phyloP scores from a whole-genome alignment of 345 rosid genomes.

The Lepidium aucheri region DNA sequence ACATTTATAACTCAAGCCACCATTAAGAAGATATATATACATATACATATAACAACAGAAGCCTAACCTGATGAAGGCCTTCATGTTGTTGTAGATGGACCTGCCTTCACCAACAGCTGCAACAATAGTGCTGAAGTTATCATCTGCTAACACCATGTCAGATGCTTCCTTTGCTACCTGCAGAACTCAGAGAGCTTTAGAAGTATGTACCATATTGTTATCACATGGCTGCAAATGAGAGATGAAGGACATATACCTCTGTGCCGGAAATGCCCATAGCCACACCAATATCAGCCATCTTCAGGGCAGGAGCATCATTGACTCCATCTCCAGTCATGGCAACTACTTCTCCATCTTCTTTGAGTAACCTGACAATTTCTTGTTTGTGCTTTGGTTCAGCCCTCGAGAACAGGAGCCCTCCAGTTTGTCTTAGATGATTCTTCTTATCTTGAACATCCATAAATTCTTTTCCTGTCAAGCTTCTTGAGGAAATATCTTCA shows the following conservation, averaged over 20 bases:
- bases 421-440: conserved; percentile 54
- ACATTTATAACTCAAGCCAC: neutral
- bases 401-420: conserved; percentile 86
- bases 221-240: neutral
- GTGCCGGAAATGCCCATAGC: conserved; percentile 99
- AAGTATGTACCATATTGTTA: neutral
- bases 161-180: conserved; percentile 99
- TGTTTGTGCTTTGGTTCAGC: conserved; percentile 98
- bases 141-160: conserved; percentile 98
- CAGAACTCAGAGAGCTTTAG: neutral
- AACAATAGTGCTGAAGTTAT: conserved; percentile 95
- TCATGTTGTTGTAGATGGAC: conserved; percentile 92
- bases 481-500: conserved; percentile 57
- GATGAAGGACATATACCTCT: conserved; percentile 43
- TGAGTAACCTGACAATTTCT: conserved; percentile 93
- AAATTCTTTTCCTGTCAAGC: conserved; percentile 70
- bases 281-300: conserved; percentile 95
- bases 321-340: conserved; percentile 99
- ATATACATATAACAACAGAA: neutral
- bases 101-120: conserved; percentile 98
- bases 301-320: conserved; percentile 96
- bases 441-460: conserved; percentile 51
- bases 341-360: conserved; percentile 99
- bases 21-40: neutral
- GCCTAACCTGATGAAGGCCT: conserved; percentile 84